Conservation (phyloP, 2,329 filamentous ascomycete genomes). For the Fusarium camptoceras region DNA sequence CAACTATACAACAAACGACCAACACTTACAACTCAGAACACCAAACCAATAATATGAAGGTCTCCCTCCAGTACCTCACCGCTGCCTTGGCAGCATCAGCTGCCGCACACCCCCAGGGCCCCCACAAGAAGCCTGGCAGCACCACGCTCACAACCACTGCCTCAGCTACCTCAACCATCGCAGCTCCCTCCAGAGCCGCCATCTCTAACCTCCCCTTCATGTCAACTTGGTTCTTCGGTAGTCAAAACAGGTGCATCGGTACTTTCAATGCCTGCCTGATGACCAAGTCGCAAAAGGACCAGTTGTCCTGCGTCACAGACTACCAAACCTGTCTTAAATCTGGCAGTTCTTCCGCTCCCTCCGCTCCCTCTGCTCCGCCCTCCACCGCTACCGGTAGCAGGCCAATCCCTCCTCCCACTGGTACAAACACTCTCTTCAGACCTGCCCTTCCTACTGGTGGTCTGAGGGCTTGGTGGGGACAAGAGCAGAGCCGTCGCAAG, state of each 20-base stretch:
- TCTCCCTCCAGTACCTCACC: conserved; percentile 4
- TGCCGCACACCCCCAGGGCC: not conserved
- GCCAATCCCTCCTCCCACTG: not conserved
- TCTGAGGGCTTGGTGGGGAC: conserved; percentile 6
- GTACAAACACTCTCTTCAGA: not conserved
- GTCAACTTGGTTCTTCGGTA: conserved; percentile 14
- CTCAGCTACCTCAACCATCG: not conserved
- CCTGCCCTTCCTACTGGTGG: not conserved
- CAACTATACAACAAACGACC: not conserved
- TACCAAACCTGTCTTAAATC: conserved; percentile 14
- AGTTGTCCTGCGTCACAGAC: not conserved
- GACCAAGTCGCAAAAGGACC: conserved; percentile 7
- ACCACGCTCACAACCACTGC: not conserved
- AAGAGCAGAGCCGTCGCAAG: not conserved
- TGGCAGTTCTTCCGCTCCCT: not conserved
- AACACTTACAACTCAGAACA: not conserved
- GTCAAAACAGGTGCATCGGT: conserved; percentile 16
- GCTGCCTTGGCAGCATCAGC: conserved; percentile 12
- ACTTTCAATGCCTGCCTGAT: conserved; percentile 14
- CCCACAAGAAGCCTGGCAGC: not conserved
- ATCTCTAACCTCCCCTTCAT: conserved; percentile 12
- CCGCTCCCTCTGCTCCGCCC: not conserved
- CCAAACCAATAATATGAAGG: conserved; percentile 1
- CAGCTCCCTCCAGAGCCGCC: not conserved
- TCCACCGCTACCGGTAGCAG: not conserved